Evolutionary conservation across 352 stramenopile genomes (phyloP), one percentile per base, ranked within the genome.

Genomic region (Phytophthora kernoviae): DNA sequence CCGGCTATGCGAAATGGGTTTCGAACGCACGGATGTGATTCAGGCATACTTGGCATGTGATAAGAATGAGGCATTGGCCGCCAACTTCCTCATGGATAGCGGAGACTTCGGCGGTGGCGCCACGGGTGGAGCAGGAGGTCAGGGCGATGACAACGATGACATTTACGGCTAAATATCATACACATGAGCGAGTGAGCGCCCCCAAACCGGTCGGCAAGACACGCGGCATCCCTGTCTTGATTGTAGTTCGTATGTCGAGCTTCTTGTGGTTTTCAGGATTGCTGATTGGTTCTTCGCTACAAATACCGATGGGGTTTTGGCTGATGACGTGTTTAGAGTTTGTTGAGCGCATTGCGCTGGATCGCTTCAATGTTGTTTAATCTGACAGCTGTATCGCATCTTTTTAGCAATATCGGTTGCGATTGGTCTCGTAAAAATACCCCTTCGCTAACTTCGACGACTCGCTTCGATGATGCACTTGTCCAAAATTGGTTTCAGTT

Each of bases 11-110:
- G 85, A 91, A 34, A 88, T 98, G 70, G 89, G 91, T 17, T 97
- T 97, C 62, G 81, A 94, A 45, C 89, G 87, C 64, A 78, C 93
- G 26, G 92, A 98, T 65, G 96, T 93, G 17, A 91, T 98, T 54
- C 96, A 99, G 79, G 97, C 97, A 45, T 99, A 99, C 86, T 78
- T 99, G 62, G 96, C 96, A 33, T 99, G 98, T 69, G 98, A 99
- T 87, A 99, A 99, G 87, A 99, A 99, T 77, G 96, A 99, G 77
- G 96, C 94, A 44, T 83, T 99, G 65, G 97, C 98, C 14, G 98
- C 98, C 21, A 99, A 99, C 80, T 97, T 99, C 52, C 83, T 99
- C 58, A 98, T 99, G 88, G 96, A 99, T 78, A 94, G 79, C 68
- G 75, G 75, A 73, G 70, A 87, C 61, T 79, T 56, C 68, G 84